Evolutionary conservation across 2,329 filamentous ascomycete genomes (phyloP), one percentile per base, ranked within the genome.

Genomic region (Alternaria sp.): DNA sequence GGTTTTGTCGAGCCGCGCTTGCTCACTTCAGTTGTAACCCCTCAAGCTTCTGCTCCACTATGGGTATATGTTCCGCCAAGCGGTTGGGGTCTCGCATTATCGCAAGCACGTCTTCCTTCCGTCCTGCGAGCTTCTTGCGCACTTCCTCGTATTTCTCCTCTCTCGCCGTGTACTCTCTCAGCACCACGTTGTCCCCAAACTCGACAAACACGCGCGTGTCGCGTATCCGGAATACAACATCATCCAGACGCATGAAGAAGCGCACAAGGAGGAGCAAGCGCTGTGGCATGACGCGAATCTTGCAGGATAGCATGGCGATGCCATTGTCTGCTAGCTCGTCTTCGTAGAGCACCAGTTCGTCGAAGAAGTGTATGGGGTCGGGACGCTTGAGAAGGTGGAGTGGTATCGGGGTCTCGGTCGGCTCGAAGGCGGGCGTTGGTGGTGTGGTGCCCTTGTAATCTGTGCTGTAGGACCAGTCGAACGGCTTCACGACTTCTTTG

Each of bases 321-420:
- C 96, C 96, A 77, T 99, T 99, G 80, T 99, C 96, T 64, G 97
- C 96, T 50, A 99, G 87, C 84, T 99, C 96, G 82, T 96, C 96
- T 83, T 99, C 96, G 79, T 97, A 99, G 51, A 99, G 86, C 72
- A 97, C 89, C 43, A 99, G 93, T 73, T 98, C 94, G 82, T 98
- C 95, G 78, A 96, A 97, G 85, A 98, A 97, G 6, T 97, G 83
- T 69, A 99, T 99, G 0, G 96, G 96, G 78, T 99, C 96, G 14
- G 93, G 92, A 30, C 92, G 88, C 78, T 91, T 93, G 55, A 99
- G 87, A 45, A 98, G 87, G 72, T 95, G 93, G 60, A 97, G 86
- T 5, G 96, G 94, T 66, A 99, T 96, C 59, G 86, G 80, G 18
- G 82, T 82, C n/a, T 81, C 79, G 21, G 82, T 83, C 18, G 81